Conservation (phyloP, 1,284 basidiomycete genomes). For the Moesziomyces antarcticus region DNA sequence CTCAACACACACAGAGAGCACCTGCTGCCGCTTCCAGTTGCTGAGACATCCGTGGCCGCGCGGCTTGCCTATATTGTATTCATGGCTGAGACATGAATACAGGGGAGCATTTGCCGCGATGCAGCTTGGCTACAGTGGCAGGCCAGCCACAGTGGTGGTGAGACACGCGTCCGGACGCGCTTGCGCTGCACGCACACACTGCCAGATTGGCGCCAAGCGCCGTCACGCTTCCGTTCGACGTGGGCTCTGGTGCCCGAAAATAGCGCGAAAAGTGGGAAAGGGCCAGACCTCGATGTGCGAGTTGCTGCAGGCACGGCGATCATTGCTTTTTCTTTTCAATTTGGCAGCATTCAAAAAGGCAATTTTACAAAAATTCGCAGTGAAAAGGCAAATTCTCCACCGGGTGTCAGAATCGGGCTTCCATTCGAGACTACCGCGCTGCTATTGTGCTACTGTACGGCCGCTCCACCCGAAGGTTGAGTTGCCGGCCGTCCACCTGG, state of each 20-base stretch:
- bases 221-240: background rate
- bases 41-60: background rate
- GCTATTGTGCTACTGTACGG: background rate
- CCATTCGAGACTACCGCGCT: background rate
- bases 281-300: background rate
- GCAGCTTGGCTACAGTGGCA: too few species aligned
- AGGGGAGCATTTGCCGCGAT: too few species aligned
- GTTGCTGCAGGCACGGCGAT: background rate
- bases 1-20: too few species aligned
- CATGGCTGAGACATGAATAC: too few species aligned
- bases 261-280: background rate
- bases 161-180: constrained; percentile 14
- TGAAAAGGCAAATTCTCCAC: background rate
- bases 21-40: background rate
- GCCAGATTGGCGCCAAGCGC: too few species aligned
- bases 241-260: constrained; percentile 8
- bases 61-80: background rate
- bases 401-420: constrained; percentile 8
- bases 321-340: background rate
- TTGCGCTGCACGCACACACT: background rate
- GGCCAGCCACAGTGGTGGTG: background rate
- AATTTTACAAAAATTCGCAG: too few species aligned
- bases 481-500: too few species aligned
- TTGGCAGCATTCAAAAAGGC: background rate
- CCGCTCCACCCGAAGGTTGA: too few species aligned